Base-by-base conservation (phyloP, 352 stramenopile genomes). In the Pythium aristosporum region DNA sequence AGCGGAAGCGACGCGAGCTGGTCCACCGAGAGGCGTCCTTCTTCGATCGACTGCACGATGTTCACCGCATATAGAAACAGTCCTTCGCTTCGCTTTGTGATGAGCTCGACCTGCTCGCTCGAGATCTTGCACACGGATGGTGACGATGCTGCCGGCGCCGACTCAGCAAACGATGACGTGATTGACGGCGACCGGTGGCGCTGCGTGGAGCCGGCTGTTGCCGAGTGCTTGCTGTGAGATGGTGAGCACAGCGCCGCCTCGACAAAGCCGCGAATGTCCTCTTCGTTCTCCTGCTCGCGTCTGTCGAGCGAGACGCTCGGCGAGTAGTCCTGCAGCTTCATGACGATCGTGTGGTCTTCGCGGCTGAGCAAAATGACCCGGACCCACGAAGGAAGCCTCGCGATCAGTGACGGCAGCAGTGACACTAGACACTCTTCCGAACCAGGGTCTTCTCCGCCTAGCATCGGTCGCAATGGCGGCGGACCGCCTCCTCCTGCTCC, bases 61-160 rank as follows among this genome's bases (percentile, higher is more conserved):
- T 92, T 89, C 54, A 87, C 80, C 2, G 83, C 83, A 34, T 92
- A 92, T 23, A 91, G 42, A 37, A 92, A 92, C 23, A 91, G 61
- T 3, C 83, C 83, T 62, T 90, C 81, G 0, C 77, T 81, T 6
- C 77, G 73, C 42, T 72, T 75, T 12, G 80, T 73, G 37, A 90
- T 88, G 44, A 87, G 37, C 15, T 80, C 69, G 0, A 85, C 58
- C 63, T 72, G 73, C 32, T 75, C 79, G n/a, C 3, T 58, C 23
- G 65, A 77, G 50, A 61, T 69, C 41, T 64, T 60, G 43, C 59
- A 63, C 0, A 5, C 5, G 25, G 1, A 30, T 30, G 25, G 25
- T 30, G 25, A 18, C n/a, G 30, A 52, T 23, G 11, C 13, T 10
- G 37, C 20, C 8, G 44, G 48, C 52, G 41, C 6, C 16, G 25